These are phyloP conservation scores for Termitomyces sp. DNA, from an alignment of 768 basidiomycete species.

Conservation along the genomic window DNA sequence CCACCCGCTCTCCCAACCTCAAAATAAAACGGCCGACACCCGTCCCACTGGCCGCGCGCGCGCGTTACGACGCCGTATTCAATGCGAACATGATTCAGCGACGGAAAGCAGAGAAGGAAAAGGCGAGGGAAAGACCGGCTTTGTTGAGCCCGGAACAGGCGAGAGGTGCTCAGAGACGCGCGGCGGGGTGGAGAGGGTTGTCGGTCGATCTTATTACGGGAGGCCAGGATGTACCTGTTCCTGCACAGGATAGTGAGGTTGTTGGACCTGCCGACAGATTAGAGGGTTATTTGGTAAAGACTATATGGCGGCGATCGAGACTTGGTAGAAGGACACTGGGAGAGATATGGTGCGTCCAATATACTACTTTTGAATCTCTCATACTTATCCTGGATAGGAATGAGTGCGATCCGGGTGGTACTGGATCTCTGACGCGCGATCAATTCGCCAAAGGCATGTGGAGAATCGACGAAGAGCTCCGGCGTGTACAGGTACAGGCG, in stretches of 20 bases:
- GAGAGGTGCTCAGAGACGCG: slow-evolving; percentile 43
- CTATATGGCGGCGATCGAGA: slow-evolving; percentile 62
- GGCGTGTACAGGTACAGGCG: slow-evolving; percentile 47
- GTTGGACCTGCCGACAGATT: slow-evolving; percentile 45
- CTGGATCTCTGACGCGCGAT: slow-evolving; percentile 61
- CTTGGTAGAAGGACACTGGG: slow-evolving; percentile 49
- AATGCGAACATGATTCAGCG: slow-evolving; percentile 51
- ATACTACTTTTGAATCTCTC: background rate
- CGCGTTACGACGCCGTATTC: slow-evolving; percentile 69
- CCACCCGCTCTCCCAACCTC: slow-evolving; percentile 17
- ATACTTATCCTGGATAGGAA: slow-evolving; percentile 41
- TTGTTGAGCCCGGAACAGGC: slow-evolving; percentile 32
- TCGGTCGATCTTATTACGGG: slow-evolving; percentile 65
- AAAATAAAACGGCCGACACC: slow-evolving; percentile 57
- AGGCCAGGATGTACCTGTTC: slow-evolving; percentile 19
- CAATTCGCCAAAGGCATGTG: slow-evolving; percentile 79
- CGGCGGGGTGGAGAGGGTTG: slow-evolving; percentile 72
- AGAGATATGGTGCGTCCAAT: slow-evolving; percentile 59
- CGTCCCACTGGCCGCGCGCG: slow-evolving; percentile 58
- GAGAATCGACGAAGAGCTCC: slow-evolving; percentile 81
- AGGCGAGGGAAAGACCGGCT: slow-evolving; percentile 28
- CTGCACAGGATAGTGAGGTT: slow-evolving; percentile 15
- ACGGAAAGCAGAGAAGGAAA: slow-evolving; percentile 35
- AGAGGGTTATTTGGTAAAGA: slow-evolving; percentile 51
- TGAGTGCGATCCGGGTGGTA: slow-evolving; percentile 58